Conservation (phyloP, 2,329 filamentous ascomycete genomes). For the Monilinia polystroma region DNA sequence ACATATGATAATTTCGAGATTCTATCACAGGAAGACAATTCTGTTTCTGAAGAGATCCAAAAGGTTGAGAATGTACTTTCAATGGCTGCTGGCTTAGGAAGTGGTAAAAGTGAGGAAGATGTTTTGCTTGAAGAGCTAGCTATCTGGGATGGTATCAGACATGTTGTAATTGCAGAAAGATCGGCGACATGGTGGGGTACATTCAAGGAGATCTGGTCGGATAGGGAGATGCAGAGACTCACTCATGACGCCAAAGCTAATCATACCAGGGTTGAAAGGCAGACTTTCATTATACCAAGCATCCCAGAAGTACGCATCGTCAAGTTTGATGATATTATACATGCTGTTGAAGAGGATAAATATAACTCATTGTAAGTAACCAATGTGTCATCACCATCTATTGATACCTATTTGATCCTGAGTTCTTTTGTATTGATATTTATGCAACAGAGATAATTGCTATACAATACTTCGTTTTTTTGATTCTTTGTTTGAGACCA, state of each 20-base stretch:
- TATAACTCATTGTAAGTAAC: not conserved
- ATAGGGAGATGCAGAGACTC: not conserved
- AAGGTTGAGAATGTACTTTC: slow-evolving; percentile 10
- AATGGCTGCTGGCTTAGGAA: not conserved
- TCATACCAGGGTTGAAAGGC: not conserved
- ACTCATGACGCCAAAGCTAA: not conserved
- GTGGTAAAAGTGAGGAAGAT: slow-evolving; percentile 11
- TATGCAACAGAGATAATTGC: not conserved
- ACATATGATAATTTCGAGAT: not conserved
- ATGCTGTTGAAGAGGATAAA: not conserved
- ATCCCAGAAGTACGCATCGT: slow-evolving; percentile 13
- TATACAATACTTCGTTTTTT: slow-evolving; percentile 3
- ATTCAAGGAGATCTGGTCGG: slow-evolving; percentile 21
- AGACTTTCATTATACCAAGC: not conserved
- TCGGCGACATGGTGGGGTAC: slow-evolving; percentile 18
- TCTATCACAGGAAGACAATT: not conserved
- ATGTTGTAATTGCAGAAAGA: slow-evolving; percentile 7
- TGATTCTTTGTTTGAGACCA: slow-evolving; percentile 10
- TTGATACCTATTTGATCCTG: not conserved
- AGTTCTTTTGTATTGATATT: not conserved
- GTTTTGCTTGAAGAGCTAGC: not conserved
- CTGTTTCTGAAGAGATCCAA: not conserved
- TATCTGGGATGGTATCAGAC: slow-evolving; percentile 4
- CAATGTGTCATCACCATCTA: not conserved
- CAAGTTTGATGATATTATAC: slow-evolving; percentile 15